These are phyloP conservation scores for Flaveria linearis DNA, from an alignment of 129 eudicot species.

Conservation along the genomic window DNA sequence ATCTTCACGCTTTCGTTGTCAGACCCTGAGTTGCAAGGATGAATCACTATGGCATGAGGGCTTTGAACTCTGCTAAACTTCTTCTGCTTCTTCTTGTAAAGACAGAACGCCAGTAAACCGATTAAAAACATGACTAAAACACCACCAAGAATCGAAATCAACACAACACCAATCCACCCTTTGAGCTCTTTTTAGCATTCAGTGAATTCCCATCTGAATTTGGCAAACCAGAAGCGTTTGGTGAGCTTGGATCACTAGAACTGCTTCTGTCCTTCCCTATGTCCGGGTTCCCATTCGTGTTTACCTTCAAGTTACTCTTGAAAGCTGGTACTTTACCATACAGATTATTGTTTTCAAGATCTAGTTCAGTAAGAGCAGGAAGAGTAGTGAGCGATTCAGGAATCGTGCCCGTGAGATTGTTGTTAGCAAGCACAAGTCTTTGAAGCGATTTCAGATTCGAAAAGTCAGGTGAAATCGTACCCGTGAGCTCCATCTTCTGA, in stretches of 20 bases:
- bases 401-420: conserved; percentile 74
- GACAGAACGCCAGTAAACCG: conserved; percentile 57
- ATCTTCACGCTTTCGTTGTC: conserved; percentile 91
- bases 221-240: conserved; percentile 24
- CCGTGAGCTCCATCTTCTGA: conserved; percentile 67
- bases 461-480: conserved; percentile 69
- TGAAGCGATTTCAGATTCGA: conserved; percentile 72
- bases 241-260: conserved; percentile 34
- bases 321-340: conserved; percentile 79
- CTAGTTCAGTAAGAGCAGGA: conserved; percentile 61
- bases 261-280: conserved; percentile 63
- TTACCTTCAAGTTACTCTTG: conserved; percentile 53
- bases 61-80: conserved; percentile 81
- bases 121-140: conserved; percentile 53
- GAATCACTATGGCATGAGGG: conserved; percentile 87
- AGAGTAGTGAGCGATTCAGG: conserved; percentile 77
- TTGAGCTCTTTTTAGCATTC: conserved; percentile 54
- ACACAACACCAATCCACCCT: conserved; percentile 50
- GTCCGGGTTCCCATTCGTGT: conserved; percentile 64
- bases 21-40: conserved; percentile 86
- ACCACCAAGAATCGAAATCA: conserved; percentile 63
- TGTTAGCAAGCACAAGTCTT: conserved; percentile 75
- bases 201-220: conserved; percentile 32
- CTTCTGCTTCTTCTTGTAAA: conserved; percentile 78
- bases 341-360: conserved; percentile 69